These are phyloP conservation scores for Cucurbitaria berberidis DNA, from an alignment of 2,329 filamentous ascomycete genomes.

Conservation along the genomic window DNA sequence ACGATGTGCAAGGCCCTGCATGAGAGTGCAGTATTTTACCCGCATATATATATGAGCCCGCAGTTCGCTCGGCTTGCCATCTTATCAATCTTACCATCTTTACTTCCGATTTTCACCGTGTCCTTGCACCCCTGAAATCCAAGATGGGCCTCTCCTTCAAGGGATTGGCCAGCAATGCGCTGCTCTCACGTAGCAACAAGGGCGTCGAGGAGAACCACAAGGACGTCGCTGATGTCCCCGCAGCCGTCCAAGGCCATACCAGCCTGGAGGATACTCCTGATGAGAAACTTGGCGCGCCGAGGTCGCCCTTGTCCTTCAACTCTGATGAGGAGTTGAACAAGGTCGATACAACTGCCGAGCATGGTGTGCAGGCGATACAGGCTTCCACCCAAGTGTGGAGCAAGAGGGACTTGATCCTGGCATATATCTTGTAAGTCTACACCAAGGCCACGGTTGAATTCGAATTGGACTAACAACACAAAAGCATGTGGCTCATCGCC, in stretches of 20 bases:
- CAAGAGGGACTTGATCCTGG: conserved; percentile 33
- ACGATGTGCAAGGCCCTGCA: conserved; percentile 8
- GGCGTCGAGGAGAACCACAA: conserved; percentile 25
- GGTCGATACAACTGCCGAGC: conserved; percentile 37
- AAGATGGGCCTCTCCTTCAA: conserved; percentile 43
- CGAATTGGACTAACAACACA: conserved; percentile 12
- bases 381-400: conserved; percentile 39
- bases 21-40: conserved; percentile 14
- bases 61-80: conserved; percentile 21
- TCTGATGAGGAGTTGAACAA: conserved; percentile 42
- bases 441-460: background rate
- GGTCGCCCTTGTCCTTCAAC: conserved; percentile 17
- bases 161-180: conserved; percentile 35
- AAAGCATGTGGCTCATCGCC: conserved; percentile 49
- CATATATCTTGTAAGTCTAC: conserved; percentile 36
- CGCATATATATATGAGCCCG: conserved; percentile 27
- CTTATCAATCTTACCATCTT: conserved; percentile 23
- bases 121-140: background rate
- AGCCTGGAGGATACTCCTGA: conserved; percentile 34
- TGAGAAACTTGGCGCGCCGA: conserved; percentile 37
- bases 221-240: conserved; percentile 37
- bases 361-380: conserved; percentile 38
- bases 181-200: conserved; percentile 26
- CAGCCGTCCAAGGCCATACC: conserved; percentile 35
- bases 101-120: conserved; percentile 3